These are phyloP conservation scores for Eudorina sp. DNA, from an alignment of 139 green algal species.

Conservation along the genomic window DNA sequence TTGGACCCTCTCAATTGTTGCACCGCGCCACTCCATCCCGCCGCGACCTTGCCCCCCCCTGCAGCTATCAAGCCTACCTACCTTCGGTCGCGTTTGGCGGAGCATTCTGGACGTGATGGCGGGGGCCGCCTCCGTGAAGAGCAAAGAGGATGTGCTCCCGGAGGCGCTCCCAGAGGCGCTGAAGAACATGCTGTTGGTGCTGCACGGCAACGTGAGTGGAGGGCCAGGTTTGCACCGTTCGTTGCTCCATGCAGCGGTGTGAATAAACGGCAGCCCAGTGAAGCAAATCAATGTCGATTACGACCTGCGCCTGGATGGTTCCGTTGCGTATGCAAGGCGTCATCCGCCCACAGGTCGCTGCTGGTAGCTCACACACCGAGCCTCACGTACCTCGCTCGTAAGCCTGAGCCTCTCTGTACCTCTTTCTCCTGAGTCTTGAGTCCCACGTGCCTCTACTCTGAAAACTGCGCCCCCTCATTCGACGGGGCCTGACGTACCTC, in stretches of 20 bases:
- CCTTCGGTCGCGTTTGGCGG: conserved; percentile 50
- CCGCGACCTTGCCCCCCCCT: too few relatives aligned
- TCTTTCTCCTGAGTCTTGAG: background rate
- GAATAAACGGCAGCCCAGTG: too few relatives aligned
- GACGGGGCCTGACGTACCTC: background rate
- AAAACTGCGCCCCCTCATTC: background rate
- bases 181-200: conserved; percentile 98
- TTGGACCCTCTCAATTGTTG: too few relatives aligned
- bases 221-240: background rate
- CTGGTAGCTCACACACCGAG: background rate
- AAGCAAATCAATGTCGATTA: too few relatives aligned
- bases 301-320: too few relatives aligned
- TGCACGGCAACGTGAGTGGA: conserved; percentile 73
- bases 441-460: background rate
- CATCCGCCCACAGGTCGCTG: too few relatives aligned
- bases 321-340: background rate
- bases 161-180: conserved; percentile 91
- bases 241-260: too few relatives aligned
- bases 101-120: conserved; percentile 51
- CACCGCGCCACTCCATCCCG: too few relatives aligned
- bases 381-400: too few relatives aligned
- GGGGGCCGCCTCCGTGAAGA: conserved; percentile 42
- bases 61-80: conserved; percentile 47
- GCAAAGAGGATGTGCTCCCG: conserved; percentile 74
- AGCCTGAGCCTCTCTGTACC: background rate